Evolutionary conservation across 768 basidiomycete genomes (phyloP), one percentile per base, ranked within the genome.

Genomic region (Pisolithus marmoratus): DNA sequence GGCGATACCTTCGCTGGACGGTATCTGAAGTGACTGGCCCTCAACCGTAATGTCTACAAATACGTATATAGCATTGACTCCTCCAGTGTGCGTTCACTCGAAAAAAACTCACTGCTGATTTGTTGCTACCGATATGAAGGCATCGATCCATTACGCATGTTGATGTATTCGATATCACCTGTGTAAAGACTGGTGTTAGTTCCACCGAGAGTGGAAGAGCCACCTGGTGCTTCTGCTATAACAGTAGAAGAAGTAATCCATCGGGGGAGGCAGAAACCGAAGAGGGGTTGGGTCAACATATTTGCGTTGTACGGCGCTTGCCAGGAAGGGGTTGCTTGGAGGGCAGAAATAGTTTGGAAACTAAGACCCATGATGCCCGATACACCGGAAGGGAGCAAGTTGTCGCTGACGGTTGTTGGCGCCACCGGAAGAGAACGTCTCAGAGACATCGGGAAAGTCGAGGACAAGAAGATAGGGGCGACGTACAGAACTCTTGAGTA

Each of bases 281-380:
- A 82, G 48, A 85, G 76, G 0, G 81, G 80, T 0, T 59, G 58
- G 0, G 74, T 61, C 11, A 87, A 63, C 54, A 74, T 65, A 46
- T 70, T 71, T 27, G 60, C 61, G 23, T 65, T 63, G 4, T 71
- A 58, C 1, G 90, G 63, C 0, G 76, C 63, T 56, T 84, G 68
- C 87, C 88, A 90, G 64, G 89, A 87, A 0, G 89, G 89, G 0
- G 65, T 68, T 0, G 80, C 63, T 2, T 63, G 55, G 14, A 86
- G 84, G 11, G 73, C 69, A 0, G 88, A 77, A 43, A 92, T 76
- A 17, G 74, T 54, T 19, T 70, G 38, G 59, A 87, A 92, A 0
- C 83, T 89, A 38, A 92, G 78, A 15, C 89, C 89, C 74, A 92
- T 73, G 60, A 92, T 83, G 23, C 89, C 89, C 0, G 85, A 82